Conservation (phyloP, 2,329 filamentous ascomycete species). For the Sporothrix sp. region DNA sequence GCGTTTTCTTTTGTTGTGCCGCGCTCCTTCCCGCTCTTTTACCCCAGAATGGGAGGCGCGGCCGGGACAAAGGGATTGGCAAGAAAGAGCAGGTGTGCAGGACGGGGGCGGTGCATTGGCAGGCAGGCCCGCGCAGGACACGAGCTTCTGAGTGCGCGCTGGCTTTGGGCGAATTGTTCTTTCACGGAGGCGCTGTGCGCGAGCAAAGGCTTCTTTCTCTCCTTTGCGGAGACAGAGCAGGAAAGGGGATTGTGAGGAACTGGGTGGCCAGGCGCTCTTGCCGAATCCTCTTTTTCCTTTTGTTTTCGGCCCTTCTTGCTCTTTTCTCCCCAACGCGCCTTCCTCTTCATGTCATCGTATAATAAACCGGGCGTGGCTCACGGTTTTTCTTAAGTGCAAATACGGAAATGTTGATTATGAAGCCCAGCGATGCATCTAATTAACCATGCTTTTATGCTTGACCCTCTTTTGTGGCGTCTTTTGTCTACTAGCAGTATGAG, state of each 20-base stretch:
- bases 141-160: no score
- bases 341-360: neutral
- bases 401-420: no score
- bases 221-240: neutral
- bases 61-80: neutral
- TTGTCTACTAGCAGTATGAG: no score
- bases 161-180: no score
- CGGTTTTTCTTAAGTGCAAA: no score
- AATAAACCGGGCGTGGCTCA: no score
- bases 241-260: neutral
- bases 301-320: no score
- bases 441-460: slow-evolving; percentile 7
- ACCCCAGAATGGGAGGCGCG: neutral
- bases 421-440: no score
- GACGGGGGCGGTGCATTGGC: neutral
- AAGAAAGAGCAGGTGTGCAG: neutral
- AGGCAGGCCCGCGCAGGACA: neutral
- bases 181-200: no score
- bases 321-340: neutral
- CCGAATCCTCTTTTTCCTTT: neutral
- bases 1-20: neutral
- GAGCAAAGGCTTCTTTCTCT: neutral
- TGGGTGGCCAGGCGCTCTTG: slow-evolving; percentile 1
- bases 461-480: neutral
- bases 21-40: neutral